Conservation (phyloP, 306 rosid genomes). For the Citrullus amarus region DNA sequence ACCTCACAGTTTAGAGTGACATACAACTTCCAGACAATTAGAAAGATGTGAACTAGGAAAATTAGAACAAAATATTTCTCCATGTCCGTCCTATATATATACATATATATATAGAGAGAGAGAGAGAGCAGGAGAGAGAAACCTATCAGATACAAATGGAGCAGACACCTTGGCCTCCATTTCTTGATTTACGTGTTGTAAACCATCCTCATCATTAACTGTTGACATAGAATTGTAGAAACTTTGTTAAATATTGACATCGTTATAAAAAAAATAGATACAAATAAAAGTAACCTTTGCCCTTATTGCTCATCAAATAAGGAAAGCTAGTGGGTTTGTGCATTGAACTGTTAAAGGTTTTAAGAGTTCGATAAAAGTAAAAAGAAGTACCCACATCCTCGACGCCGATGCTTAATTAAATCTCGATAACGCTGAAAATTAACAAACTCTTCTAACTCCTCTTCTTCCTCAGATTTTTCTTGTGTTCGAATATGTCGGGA, state of each 20-base stretch:
- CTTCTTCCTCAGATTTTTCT: constrained; percentile 85
- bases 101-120: not conserved
- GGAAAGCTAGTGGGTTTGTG: constrained; percentile 11
- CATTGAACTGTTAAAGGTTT: constrained; percentile 22
- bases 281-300: constrained; percentile 4
- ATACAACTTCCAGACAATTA: not conserved
- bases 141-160: constrained; percentile 70
- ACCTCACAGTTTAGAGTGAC: not conserved
- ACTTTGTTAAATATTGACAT: not conserved
- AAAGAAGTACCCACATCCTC: constrained; percentile 99
- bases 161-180: constrained; percentile 73
- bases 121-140: not conserved
- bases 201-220: constrained; percentile 85
- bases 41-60: not conserved
- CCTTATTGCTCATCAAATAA: constrained; percentile 17
- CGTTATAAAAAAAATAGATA: not conserved
- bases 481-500: constrained; percentile 43
- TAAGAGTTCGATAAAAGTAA: constrained; percentile 31
- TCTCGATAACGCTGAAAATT: constrained; percentile 99
- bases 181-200: constrained; percentile 88
- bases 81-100: not conserved
- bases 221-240: constrained; percentile 29
- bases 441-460: constrained; percentile 99
- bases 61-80: not conserved
- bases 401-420: constrained; percentile 98